Evolutionary conservation across 768 basidiomycete species (phyloP).

Genomic region (Boletus reticuloceps): DNA sequence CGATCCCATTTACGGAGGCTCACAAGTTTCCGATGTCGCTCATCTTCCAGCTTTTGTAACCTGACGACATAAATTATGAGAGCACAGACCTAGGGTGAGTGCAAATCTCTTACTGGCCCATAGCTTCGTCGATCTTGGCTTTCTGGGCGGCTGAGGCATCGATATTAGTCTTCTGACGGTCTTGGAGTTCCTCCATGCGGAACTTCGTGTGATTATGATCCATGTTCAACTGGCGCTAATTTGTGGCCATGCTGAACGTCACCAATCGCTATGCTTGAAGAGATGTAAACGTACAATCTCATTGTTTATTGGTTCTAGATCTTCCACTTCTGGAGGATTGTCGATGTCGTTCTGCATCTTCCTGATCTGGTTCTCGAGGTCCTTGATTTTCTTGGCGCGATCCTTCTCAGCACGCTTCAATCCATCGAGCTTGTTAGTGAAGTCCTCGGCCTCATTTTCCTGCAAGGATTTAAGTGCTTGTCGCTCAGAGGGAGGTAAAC

Average conservation of each 20-base stretch:
- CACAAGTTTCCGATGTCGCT: slow-evolving; percentile 56
- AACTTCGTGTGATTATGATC: slow-evolving; percentile 23
- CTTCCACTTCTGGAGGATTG: slow-evolving; percentile 51
- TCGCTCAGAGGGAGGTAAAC: slow-evolving; percentile 4
- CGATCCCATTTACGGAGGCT: slow-evolving; percentile 51
- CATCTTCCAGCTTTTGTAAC: slow-evolving; percentile 51
- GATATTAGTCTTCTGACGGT: slow-evolving; percentile 35
- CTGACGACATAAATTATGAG: slow-evolving; percentile 34
- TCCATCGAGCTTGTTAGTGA: slow-evolving; percentile 45
- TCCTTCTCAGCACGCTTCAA: slow-evolving; percentile 64
- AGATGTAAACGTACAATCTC: slow-evolving; percentile 41
- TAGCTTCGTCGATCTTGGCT: slow-evolving; percentile 29
- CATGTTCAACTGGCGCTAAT: slow-evolving; percentile 29
- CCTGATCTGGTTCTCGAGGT: slow-evolving; percentile 48
- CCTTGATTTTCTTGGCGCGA: slow-evolving; percentile 54
- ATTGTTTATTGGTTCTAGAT: slow-evolving; percentile 42
- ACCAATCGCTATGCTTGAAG: not conserved
- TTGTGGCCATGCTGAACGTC: not conserved
- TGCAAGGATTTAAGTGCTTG: slow-evolving; percentile 25
- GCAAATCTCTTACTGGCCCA: slow-evolving; percentile 23
- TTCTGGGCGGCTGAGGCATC: slow-evolving; percentile 35
- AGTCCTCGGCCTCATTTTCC: slow-evolving; percentile 54
- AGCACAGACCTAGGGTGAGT: not conserved
- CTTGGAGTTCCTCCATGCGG: slow-evolving; percentile 37
- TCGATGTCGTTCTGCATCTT: slow-evolving; percentile 45